phyloP scores from a whole-genome alignment of 768 basidiomycete species.

The Agaricus blazei region DNA sequence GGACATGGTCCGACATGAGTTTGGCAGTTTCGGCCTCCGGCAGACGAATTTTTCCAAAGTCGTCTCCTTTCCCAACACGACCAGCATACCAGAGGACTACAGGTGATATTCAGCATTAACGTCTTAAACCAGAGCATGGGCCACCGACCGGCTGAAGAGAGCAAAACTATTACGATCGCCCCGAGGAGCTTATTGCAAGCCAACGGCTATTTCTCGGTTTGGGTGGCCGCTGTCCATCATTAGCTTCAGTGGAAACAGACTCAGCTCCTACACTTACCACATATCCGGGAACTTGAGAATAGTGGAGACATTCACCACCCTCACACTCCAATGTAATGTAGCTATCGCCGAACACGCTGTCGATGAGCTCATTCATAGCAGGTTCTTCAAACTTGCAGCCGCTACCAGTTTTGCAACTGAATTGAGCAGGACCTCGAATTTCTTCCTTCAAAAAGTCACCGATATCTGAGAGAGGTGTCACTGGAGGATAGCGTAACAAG shows the following conservation, averaged over 20 bases:
- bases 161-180: slow-evolving; percentile 69
- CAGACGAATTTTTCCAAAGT: slow-evolving; percentile 68
- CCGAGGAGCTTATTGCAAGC: slow-evolving; percentile 81
- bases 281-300: slow-evolving; percentile 93
- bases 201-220: slow-evolving; percentile 80
- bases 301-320: slow-evolving; percentile 92
- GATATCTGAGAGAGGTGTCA: slow-evolving; percentile 56
- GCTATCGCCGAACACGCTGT: slow-evolving; percentile 87
- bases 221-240: slow-evolving; percentile 50
- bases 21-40: slow-evolving; percentile 79
- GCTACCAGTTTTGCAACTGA: slow-evolving; percentile 66
- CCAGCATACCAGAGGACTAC: slow-evolving; percentile 89
- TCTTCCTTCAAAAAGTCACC: slow-evolving; percentile 86
- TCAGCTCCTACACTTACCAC: slow-evolving; percentile 36
- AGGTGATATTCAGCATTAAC: not conserved
- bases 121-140: not conserved
- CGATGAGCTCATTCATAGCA: slow-evolving; percentile 94
- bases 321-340: slow-evolving; percentile 85
- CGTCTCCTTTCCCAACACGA: slow-evolving; percentile 58
- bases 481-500: not conserved
- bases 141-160: slow-evolving; percentile 53
- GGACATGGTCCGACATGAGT: slow-evolving; percentile 92
- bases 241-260: not conserved
- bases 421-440: slow-evolving; percentile 87
- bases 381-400: slow-evolving; percentile 93